Percentiles rank a stretch among this genome's conserved stretches.
Evolutionary conservation across 345 rosid genomes (phyloP).

Genomic region (Arabidopsis arenosa): DNA sequence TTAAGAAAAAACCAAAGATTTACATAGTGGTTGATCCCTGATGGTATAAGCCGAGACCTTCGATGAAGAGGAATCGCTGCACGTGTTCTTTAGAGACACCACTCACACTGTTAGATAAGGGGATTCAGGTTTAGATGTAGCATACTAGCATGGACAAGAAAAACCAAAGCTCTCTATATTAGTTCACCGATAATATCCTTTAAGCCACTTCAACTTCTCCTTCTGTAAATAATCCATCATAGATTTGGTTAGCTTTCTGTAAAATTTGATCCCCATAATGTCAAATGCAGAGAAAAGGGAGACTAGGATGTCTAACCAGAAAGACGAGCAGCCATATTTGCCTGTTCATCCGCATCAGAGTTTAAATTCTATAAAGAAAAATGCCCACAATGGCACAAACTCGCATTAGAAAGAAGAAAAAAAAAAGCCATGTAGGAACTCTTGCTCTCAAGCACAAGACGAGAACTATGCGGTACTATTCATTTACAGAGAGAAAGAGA

Average conservation of each 20-base stretch:
- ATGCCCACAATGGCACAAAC: conserved; percentile 32
- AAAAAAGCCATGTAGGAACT: neutral
- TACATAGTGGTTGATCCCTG: too few relatives aligned
- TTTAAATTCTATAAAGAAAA: conserved; percentile 55
- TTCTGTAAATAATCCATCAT: conserved; percentile 47
- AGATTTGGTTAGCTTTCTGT: conserved; percentile 19
- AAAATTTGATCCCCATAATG: neutral
- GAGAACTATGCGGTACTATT: neutral
- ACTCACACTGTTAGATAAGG: too few relatives aligned
- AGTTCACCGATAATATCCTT: conserved; percentile 22
- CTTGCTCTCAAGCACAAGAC: conserved; percentile 18
- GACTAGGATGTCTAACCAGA: conserved; percentile 58
- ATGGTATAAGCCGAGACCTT: too few relatives aligned
- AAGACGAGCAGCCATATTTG: conserved; percentile 72
- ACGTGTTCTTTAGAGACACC: too few relatives aligned
- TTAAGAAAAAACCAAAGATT: too few relatives aligned
- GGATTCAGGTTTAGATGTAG: neutral
- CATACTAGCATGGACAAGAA: neutral
- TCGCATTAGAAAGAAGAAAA: neutral
- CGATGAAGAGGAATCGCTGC: too few relatives aligned
- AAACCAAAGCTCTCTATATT: conserved; percentile 37
- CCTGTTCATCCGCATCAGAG: conserved; percentile 83
- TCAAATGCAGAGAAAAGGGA: conserved; percentile 1
- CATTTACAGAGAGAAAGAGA: conserved; percentile 10
- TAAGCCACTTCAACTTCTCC: conserved; percentile 64